These are phyloP conservation scores for Avena atlantica DNA, from an alignment of 176 grass and related monocot species.

Conservation along the genomic window DNA sequence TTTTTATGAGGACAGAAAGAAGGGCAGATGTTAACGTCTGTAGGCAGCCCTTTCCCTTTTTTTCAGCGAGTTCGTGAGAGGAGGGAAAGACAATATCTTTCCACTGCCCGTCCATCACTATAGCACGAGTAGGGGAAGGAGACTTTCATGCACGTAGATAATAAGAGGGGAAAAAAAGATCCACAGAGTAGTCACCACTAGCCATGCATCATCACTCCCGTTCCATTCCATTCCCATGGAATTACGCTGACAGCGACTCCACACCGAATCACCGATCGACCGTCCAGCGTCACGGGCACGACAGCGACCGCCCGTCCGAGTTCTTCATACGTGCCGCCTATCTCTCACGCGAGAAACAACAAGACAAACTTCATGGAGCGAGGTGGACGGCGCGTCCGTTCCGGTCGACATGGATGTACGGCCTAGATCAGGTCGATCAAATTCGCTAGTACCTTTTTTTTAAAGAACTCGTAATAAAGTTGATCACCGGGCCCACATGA, in stretches of 20 bases:
- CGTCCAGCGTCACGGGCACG: background rate
- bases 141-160: too few species aligned
- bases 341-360: background rate
- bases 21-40: too few species aligned
- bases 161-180: background rate
- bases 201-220: background rate
- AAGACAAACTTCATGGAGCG: background rate
- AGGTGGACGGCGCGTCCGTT: background rate
- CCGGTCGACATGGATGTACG: background rate
- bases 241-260: slow-evolving; percentile 19
- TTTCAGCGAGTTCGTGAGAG: too few species aligned
- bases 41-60: too few species aligned
- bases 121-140: too few species aligned
- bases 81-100: too few species aligned
- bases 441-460: too few species aligned
- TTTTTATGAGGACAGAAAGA: too few species aligned
- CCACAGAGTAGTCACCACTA: background rate
- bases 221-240: background rate
- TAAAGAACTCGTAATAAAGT: too few species aligned
- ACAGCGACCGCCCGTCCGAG: background rate
- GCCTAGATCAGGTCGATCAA: background rate
- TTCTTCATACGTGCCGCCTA: background rate
- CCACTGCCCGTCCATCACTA: too few species aligned
- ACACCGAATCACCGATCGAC: background rate
- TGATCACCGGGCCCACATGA: background rate